These are phyloP conservation scores for Adenanthera pavonina DNA, from an alignment of 306 rosid species.

Conservation along the genomic window DNA sequence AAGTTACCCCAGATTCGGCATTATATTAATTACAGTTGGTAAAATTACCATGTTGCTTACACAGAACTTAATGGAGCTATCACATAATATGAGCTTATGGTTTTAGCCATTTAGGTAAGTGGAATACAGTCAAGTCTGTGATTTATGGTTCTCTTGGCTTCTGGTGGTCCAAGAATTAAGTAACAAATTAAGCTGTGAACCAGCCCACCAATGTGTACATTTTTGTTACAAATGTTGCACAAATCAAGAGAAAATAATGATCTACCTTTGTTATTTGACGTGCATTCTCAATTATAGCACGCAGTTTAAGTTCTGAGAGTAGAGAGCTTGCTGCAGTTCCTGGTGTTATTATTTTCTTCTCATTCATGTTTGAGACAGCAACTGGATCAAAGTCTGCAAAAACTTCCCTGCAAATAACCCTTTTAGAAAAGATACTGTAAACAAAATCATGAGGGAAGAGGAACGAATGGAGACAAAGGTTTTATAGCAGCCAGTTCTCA, in stretches of 20 bases:
- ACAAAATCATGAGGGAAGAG: conserved; percentile 21
- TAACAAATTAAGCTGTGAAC: conserved; percentile 1
- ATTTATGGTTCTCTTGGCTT: neutral
- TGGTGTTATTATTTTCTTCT: conserved; percentile 65
- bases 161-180: conserved; percentile 3
- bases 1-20: conserved; percentile 11
- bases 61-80: neutral
- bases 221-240: conserved; percentile 17
- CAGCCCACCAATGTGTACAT: conserved; percentile 25
- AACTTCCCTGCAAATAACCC: conserved; percentile 73
- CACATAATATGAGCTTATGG: neutral
- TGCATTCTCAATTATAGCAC: conserved; percentile 71
- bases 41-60: conserved; percentile 11
- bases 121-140: conserved; percentile 8
- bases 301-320: conserved; percentile 71
- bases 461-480: conserved; percentile 7
- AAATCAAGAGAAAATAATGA: conserved; percentile 40
- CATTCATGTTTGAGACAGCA: conserved; percentile 66
- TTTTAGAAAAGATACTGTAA: conserved; percentile 28
- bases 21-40: conserved; percentile 5
- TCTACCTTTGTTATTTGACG: conserved; percentile 72
- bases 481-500: conserved; percentile 7
- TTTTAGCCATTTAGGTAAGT: neutral
- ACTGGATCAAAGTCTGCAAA: conserved; percentile 76
- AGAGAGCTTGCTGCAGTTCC: conserved; percentile 70